Percentiles rank a stretch among this genome's conserved stretches.
Evolutionary conservation across 2,329 filamentous ascomycete species (phyloP).

Genomic region (Colletotrichum tofieldiae): DNA sequence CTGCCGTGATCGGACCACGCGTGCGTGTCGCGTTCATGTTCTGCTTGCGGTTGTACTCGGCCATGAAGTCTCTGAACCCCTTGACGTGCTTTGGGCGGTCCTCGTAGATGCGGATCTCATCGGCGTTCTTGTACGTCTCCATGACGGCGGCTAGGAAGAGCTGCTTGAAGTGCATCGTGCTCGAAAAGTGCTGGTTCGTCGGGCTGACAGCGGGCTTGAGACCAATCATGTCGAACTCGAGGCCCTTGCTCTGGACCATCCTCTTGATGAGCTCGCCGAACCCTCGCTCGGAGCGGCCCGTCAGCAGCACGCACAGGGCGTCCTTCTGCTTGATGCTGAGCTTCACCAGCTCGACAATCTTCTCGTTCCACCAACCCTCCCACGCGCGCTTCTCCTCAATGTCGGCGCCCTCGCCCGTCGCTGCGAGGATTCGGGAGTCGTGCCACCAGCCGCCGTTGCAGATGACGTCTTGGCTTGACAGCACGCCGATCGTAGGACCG

Average conservation of each 20-base stretch:
- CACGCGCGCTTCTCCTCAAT: constrained; percentile 88
- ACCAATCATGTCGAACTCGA: constrained; percentile 90
- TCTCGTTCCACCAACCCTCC: constrained; percentile 98
- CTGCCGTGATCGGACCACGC: constrained; percentile 78
- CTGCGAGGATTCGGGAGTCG: constrained; percentile 86
- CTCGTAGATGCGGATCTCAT: constrained; percentile 86
- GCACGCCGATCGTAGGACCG: constrained; percentile 80
- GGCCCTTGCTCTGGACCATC: constrained; percentile 82
- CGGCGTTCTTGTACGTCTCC: constrained; percentile 86
- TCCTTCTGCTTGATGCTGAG: constrained; percentile 89
- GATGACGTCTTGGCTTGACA: constrained; percentile 84
- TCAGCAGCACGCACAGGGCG: constrained; percentile 87
- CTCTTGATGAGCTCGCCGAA: constrained; percentile 86
- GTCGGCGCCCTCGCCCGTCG: constrained; percentile 87
- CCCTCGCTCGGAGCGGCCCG: constrained; percentile 83
- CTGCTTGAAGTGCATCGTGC: constrained; percentile 95
- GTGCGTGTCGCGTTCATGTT: constrained; percentile 59
- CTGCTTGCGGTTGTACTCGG: constrained; percentile 78
- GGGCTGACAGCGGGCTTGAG: constrained; percentile 90
- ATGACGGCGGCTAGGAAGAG: constrained; percentile 84
- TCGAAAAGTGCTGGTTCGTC: constrained; percentile 81
- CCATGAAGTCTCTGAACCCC: constrained; percentile 88
- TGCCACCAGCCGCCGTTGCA: constrained; percentile 97
- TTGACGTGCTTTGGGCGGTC: constrained; percentile 79
- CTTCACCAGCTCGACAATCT: constrained; percentile 84